phyloP scores from a whole-genome alignment of 2,329 filamentous ascomycete genomes.

The Pseudocercospora vitis region DNA sequence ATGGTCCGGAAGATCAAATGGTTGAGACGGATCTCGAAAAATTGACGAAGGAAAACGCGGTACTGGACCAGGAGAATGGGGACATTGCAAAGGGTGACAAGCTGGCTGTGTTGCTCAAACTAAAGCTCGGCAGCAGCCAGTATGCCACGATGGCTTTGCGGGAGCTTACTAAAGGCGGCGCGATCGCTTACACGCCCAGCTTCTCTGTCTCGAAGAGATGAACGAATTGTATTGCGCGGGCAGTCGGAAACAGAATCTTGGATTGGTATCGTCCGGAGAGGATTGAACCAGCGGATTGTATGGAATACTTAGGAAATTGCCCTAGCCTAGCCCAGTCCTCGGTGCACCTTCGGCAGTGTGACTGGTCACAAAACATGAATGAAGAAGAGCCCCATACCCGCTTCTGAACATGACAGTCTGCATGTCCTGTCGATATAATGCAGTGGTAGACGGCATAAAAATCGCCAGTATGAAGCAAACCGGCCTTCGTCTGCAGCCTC shows the following conservation, averaged over 20 bases:
- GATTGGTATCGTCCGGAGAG: too few relatives aligned
- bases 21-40: conserved; percentile 82
- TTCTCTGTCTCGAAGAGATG: conserved; percentile 45
- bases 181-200: conserved; percentile 63
- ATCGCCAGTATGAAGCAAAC: too few relatives aligned
- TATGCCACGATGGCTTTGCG: conserved; percentile 83
- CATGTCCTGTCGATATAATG: too few relatives aligned
- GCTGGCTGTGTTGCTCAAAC: conserved; percentile 68
- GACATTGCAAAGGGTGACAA: conserved; percentile 43
- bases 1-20: conserved; percentile 74
- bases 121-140: conserved; percentile 75
- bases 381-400: too few relatives aligned
- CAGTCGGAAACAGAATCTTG: background rate
- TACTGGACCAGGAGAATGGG: conserved; percentile 27
- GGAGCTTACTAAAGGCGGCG: conserved; percentile 71
- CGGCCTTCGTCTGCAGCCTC: too few relatives aligned
- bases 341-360: too few relatives aligned
- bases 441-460: too few relatives aligned
- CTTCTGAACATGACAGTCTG: too few relatives aligned
- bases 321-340: too few relatives aligned
- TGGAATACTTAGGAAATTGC: too few relatives aligned
- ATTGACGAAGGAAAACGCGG: conserved; percentile 42
- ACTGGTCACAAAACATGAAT: too few relatives aligned
- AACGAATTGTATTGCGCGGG: background rate
- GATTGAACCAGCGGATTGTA: too few relatives aligned